Base-by-base conservation (phyloP, 2,329 filamentous ascomycete genomes). In the Colletotrichum chrysophilum region DNA sequence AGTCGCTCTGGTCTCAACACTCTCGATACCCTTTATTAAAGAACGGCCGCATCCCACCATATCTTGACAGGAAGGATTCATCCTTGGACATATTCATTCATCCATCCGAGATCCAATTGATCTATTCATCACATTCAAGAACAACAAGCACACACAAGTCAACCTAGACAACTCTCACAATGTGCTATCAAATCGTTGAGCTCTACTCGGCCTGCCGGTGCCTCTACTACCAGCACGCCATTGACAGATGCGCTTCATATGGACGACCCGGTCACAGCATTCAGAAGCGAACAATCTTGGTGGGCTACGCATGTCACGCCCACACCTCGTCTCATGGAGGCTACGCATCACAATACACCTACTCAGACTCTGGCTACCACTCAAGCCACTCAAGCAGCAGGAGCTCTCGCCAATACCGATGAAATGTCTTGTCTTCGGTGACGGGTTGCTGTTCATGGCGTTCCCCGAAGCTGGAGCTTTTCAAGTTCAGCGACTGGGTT, bases 101-200 rank as follows among this genome's bases (percentile, higher is more conserved):
- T 52, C 21, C 14, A 12, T 43, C 18, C 38, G 43, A 68, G 32
- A 43, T 12, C 48, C 55, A 71, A 43, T 64, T 21, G 26, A 64
- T 26, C 32, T 34, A 38, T n/a, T 38, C 28, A 34, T 24, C 52
- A 21, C 18, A 60, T 26, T 38, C 16, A 70, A 36, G 12, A 38
- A 52, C 26, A 38, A 21, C 14, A 34, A 14, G n/a, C 26, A 32
- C 34, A 43, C 12, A 34, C 56, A 48, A 32, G 34, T 55, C 64
- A 69, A 36, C 30, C 16, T 55, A 36, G 18, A 30, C 32, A 64
- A 61, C 48, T 28, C 32, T 72, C 83, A 88, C 78, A 77, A 98
- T 98, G 96, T 98, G 96, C 82, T 96, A 95, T 82, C 94, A 96
- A 86, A 86, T 98, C 77, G 88, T 96, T 80, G 96, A 98, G 85